Evolutionary conservation across 345 rosid species (phyloP).

Genomic region (Noccaea caerulescens): DNA sequence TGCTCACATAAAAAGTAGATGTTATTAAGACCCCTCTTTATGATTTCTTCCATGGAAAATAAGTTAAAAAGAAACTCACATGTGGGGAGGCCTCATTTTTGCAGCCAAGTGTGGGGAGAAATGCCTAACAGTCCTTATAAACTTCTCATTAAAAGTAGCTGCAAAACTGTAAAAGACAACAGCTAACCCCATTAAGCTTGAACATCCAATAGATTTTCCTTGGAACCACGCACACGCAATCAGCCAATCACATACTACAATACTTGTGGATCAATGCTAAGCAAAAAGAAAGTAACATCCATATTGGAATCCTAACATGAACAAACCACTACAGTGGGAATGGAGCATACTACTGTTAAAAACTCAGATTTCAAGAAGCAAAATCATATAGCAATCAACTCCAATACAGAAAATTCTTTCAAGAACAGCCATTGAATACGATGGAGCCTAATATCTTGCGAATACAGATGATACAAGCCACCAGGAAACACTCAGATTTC

Average conservation of each 20-base stretch:
- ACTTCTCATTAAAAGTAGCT: constrained; percentile 88
- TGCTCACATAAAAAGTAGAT: constrained; percentile 7
- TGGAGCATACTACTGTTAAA: not conserved
- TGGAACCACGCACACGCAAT: not conserved
- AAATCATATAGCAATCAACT: not conserved
- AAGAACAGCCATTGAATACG: not conserved
- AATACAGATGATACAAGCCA: not conserved
- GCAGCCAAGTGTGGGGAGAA: constrained; percentile 96
- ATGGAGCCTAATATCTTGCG: not conserved
- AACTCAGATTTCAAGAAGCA: too few species aligned
- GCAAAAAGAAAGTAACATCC: not conserved
- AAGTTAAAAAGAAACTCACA: constrained; percentile 51
- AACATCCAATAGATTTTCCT: constrained; percentile 15
- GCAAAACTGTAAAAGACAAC: constrained; percentile 74
- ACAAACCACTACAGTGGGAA: constrained; percentile 1
- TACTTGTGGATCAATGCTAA: not conserved
- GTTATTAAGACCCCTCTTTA: constrained; percentile 2
- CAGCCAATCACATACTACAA: constrained; percentile 22
- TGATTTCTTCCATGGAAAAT: not conserved
- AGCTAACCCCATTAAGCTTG: not conserved
- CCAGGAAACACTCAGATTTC: constrained; percentile 6
- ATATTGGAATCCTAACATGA: not conserved
- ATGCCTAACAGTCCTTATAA: constrained; percentile 81
- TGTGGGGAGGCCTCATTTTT: constrained; percentile 95
- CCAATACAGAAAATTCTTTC: not conserved